phyloP scores from a whole-genome alignment of 164 flowering plant genomes.

The Stephania yunnanensis region DNA sequence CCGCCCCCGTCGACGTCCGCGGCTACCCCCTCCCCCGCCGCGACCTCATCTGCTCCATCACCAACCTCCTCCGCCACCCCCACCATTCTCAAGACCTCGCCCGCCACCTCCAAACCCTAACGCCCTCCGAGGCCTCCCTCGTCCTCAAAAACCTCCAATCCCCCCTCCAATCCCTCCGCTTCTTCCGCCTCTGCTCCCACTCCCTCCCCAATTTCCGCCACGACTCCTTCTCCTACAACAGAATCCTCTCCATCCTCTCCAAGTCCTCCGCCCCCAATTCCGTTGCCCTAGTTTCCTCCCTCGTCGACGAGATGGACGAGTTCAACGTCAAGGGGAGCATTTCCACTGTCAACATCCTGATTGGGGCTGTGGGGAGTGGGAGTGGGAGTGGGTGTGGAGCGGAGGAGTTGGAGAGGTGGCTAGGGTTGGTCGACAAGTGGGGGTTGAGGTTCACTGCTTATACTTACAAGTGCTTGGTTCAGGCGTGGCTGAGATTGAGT shows the following conservation, averaged over 20 bases:
- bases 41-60: too few species aligned
- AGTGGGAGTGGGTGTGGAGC: slow-evolving; percentile 26
- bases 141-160: too few species aligned
- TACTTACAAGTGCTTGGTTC: slow-evolving; percentile 76
- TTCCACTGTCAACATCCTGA: slow-evolving; percentile 73
- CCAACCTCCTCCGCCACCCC: too few species aligned
- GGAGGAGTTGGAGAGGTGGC: slow-evolving; percentile 24
- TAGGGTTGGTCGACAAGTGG: slow-evolving; percentile 66
- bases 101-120: too few species aligned
- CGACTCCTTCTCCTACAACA: slow-evolving; percentile 68
- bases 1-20: too few species aligned
- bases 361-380: slow-evolving; percentile 46
- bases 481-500: slow-evolving; percentile 52
- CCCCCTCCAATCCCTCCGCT: too few species aligned
- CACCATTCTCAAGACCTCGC: too few species aligned
- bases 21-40: too few species aligned
- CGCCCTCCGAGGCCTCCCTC: too few species aligned
- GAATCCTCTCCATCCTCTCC: slow-evolving; percentile 31
- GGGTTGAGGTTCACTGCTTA: slow-evolving; percentile 56
- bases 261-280: slow-evolving; percentile 54
- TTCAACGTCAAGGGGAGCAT: slow-evolving; percentile 46
- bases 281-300: slow-evolving; percentile 55
- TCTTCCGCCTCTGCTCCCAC: slow-evolving; percentile 32
- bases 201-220: slow-evolving; percentile 56
- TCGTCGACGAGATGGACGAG: slow-evolving; percentile 49